Base-by-base conservation (phyloP, 2,329 filamentous ascomycete genomes). In the Hypoxylon sp. region DNA sequence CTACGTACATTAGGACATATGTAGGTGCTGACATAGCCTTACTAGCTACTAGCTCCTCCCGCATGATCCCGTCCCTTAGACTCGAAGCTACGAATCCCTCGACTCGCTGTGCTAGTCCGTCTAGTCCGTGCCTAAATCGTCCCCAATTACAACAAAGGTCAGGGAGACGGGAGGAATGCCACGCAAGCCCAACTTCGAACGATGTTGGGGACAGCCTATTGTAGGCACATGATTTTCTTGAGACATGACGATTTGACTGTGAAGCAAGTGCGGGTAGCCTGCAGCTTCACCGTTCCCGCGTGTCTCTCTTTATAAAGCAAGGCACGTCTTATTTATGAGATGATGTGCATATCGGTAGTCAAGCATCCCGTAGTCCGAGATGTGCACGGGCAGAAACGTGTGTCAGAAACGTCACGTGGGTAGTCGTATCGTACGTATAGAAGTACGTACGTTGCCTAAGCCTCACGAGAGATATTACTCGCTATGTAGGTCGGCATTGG, bases 401-500 rank as follows among this genome's bases (percentile, higher is more conserved):
- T 26, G 24, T 34, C n/a, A n/a, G n/a, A n/a, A n/a, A n/a, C n/a
- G 6, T 37, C 37, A 41, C n/a, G 37, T 20, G 37, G 6, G 37
- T 0, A n/a, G 11, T n/a, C 3, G 10, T 20, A n/a, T 20, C 37
- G 37, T 41, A 37, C 32, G 32, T 41, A 20, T 17, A n/a, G n/a
- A n/a, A n/a, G 37, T 13, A 41, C 32, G 32, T 34, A 34, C 10
- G 13, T 34, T 10, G 8, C n/a, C 37, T 6, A 41, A 41, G 37
- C 37, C 51, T 47, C 56, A 43, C 49, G 49, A 49, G 50, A 55
- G 34, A 41, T 44, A 32, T 59, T 59, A 55, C 57, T 32, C 34
- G 34, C 54, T 34, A 26, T 4, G 24, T 26, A 26, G 7, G 24
- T 26, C 24, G 7, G 24, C 7, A 26, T 26, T 26, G 4, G 7